phyloP scores from a whole-genome alignment of 805 yeast species.

The Starmerella kuoi region DNA sequence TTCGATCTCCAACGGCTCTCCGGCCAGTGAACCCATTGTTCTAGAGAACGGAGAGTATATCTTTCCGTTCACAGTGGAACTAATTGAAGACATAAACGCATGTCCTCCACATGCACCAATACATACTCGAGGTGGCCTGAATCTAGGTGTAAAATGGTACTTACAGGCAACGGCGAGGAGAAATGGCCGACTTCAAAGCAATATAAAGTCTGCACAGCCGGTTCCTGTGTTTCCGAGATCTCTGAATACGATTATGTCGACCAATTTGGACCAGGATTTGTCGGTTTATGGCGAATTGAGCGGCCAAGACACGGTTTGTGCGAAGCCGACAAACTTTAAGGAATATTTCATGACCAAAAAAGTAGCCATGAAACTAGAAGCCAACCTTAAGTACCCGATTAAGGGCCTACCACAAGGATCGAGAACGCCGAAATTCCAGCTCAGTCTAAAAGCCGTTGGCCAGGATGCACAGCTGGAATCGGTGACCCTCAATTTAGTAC shows the following conservation, averaged over 20 bases:
- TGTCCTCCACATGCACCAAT: slow-evolving; percentile 13
- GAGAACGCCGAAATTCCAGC: neutral
- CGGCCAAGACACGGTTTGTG: neutral
- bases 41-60: slow-evolving; percentile 14
- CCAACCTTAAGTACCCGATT: neutral
- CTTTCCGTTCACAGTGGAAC: slow-evolving; percentile 12
- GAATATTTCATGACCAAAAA: neutral
- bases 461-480: neutral
- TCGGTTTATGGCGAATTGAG: slow-evolving; percentile 1
- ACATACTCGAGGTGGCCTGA: neutral
- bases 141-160: slow-evolving; percentile 8
- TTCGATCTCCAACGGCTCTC: neutral
- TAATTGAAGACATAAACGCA: slow-evolving; percentile 6
- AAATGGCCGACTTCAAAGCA: neutral
- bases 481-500: neutral
- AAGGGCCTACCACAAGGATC: slow-evolving; percentile 2
- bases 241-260: neutral
- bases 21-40: neutral
- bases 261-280: neutral
- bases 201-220: neutral
- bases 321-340: neutral
- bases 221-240: slow-evolving; percentile 6
- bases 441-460: neutral
- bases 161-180: slow-evolving; percentile 4
- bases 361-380: neutral